Evolutionary conservation across 352 stramenopile species (phyloP).

Genomic region (Plasmopara muralis): DNA sequence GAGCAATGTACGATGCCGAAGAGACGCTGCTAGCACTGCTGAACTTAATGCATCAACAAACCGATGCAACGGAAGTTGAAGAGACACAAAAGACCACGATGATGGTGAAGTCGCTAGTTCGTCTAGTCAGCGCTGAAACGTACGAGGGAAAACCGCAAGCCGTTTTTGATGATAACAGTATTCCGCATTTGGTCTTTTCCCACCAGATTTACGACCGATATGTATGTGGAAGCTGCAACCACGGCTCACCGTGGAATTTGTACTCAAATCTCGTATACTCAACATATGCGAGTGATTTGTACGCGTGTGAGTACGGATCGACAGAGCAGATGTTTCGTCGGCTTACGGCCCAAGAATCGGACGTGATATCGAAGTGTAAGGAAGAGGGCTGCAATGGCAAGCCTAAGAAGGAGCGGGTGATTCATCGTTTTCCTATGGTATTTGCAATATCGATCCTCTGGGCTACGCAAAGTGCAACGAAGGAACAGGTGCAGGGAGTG

Average conservation of each 20-base stretch:
- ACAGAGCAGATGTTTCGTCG: conserved; percentile 70
- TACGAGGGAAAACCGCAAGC: conserved; percentile 57
- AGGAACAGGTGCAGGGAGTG: conserved; percentile 65
- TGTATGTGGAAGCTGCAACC: conserved; percentile 54
- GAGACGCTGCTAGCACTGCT: conserved; percentile 78
- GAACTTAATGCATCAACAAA: conserved; percentile 85
- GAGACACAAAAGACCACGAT: conserved; percentile 68
- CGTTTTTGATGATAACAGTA: conserved; percentile 82
- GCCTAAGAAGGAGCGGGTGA: conserved; percentile 66
- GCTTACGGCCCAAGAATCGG: conserved; percentile 44
- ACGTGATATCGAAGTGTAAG: conserved; percentile 54
- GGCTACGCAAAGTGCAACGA: conserved; percentile 64
- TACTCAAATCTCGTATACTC: conserved; percentile 84
- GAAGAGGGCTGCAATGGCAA: conserved; percentile 50
- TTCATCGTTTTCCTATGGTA: conserved; percentile 81
- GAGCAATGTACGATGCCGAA: conserved; percentile 84
- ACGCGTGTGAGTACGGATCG: conserved; percentile 46
- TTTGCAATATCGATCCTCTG: conserved; percentile 82
- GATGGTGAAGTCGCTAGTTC: conserved; percentile 67
- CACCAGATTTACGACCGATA: conserved; percentile 85
- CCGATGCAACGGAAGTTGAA: conserved; percentile 57
- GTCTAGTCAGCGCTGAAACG: conserved; percentile 56
- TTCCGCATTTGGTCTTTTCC: conserved; percentile 80
- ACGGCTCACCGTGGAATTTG: conserved; percentile 62
- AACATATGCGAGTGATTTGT: conserved; percentile 72